phyloP scores from a whole-genome alignment of 257 asterid genomes.

The Cynanchum wilfordii region DNA sequence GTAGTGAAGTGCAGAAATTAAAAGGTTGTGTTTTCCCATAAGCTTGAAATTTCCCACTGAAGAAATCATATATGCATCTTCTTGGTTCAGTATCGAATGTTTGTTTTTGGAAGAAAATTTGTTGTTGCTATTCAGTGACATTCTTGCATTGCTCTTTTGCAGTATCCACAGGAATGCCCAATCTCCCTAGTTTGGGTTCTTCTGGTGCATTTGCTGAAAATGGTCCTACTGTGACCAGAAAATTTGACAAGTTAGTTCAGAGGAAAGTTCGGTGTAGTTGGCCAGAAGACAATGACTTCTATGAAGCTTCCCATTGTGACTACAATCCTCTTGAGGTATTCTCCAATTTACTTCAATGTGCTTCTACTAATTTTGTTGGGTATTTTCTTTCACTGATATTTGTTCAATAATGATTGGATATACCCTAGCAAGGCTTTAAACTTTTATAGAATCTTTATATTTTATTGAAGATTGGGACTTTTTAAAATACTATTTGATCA shows the following conservation, averaged over 20 bases:
- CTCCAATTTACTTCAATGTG: neutral
- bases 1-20: slow-evolving; percentile 47
- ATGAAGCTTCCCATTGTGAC: slow-evolving; percentile 65
- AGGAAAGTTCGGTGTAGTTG: slow-evolving; percentile 67
- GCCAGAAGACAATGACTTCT: slow-evolving; percentile 82
- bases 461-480: no score
- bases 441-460: no score
- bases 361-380: no score
- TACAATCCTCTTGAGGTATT: slow-evolving; percentile 52
- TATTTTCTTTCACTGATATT: no score
- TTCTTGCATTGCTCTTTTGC: slow-evolving; percentile 7
- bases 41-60: neutral
- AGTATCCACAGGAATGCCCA: slow-evolving; percentile 2
- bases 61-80: neutral
- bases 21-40: slow-evolving; percentile 29
- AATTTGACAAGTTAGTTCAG: slow-evolving; percentile 52
- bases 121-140: neutral
- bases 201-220: slow-evolving; percentile 9
- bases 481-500: no score
- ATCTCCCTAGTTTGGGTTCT: neutral
- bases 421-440: no score
- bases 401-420: no score
- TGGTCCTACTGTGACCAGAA: slow-evolving; percentile 39
- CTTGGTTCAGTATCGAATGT: neutral
- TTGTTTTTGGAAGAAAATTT: neutral